Base-by-base conservation (phyloP, 139 green algal genomes). In the Coelastrella sp. region DNA sequence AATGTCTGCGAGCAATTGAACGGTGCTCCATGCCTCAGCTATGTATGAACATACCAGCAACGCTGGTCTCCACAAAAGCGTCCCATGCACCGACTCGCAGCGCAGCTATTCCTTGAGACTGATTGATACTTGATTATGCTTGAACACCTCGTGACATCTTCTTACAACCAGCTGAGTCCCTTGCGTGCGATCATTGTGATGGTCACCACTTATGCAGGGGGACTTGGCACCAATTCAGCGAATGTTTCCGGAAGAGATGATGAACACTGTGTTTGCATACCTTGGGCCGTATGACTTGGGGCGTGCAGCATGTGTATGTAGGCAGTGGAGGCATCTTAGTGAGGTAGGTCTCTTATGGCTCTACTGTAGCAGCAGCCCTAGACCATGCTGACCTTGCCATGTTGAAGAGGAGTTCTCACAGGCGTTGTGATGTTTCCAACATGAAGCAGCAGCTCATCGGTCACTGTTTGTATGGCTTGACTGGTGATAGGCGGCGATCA, bases 191-290 rank as follows among this genome's bases (percentile, higher is more conserved):
- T n/a, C n/a, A n/a, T n/a, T n/a, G n/a, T n/a, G n/a, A n/a, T n/a
- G 53, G 6, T 27, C 6, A 64, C 21, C 5, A 27, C 53, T 64
- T n/a, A 5, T 81, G 41, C 84, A 94, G 88, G 68, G 77, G 0
- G 80, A 92, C 38, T 89, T 93, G 60, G 92, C 91, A 0, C 89
- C 86, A 0, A 96, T 98, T 38, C 93, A 97, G 88, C 78, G 84
- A 64, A 21, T 93, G 27, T 77, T 98, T 40, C 92, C 92, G 0
- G 84, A 96, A 13, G 95, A 98, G 71, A 50, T 98, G 50, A 86
- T 96, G 86, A 48, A 90, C 0, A 67, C 87, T 0, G 82, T 96
- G 8, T 87, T 98, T 1, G 21, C 23, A 34, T 76, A 84, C 32
- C 86, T 98, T 40, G 84, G 86, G 17, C 78, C 92, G 4, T 90